These are phyloP conservation scores for Crithidia thermophila DNA, from an alignment of 208 protist species.

Conservation along the genomic window DNA sequence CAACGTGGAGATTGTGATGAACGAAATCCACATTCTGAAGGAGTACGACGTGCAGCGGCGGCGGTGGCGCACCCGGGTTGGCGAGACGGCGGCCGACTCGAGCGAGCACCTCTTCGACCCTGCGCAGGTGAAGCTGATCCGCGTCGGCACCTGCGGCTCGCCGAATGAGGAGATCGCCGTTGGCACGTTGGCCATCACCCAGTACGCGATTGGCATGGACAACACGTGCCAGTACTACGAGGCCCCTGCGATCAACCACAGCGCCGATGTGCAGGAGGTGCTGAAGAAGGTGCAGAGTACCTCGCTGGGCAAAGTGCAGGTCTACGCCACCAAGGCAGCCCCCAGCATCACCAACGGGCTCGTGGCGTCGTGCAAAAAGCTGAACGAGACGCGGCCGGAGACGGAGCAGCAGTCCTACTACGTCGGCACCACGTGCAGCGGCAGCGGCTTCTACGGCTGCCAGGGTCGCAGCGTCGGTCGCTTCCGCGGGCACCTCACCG, in stretches of 20 bases:
- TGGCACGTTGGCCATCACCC: constrained; percentile 63
- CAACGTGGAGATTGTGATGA: constrained; percentile 81
- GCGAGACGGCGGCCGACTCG: constrained; percentile 21
- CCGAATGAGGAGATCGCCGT: constrained; percentile 46
- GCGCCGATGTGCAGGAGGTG: constrained; percentile 46
- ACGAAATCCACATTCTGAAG: constrained; percentile 79
- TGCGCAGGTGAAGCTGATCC: constrained; percentile 60
- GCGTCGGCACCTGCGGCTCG: constrained; percentile 78
- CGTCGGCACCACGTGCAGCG: constrained; percentile 65
- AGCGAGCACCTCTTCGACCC: constrained; percentile 44
- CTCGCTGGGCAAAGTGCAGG: constrained; percentile 47
- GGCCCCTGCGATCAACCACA: constrained; percentile 26
- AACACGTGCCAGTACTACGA: constrained; percentile 84
- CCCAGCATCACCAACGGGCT: constrained; percentile 52
- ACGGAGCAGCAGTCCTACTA: constrained; percentile 46
- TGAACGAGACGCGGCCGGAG: constrained; percentile 32
- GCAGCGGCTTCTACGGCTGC: constrained; percentile 79
- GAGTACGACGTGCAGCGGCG: constrained; percentile 63
- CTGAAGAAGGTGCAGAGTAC: constrained; percentile 37
- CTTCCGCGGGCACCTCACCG: constrained; percentile 48
- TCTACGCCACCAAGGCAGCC: constrained; percentile 68
- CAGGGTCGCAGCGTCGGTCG: constrained; percentile 73
- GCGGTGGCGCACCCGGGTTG: constrained; percentile 43
- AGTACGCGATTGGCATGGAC: constrained; percentile 72
- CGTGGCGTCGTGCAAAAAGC: constrained; percentile 38